Percentiles rank a stretch among this genome's conserved stretches.
Evolutionary conservation across 208 protist genomes (phyloP).

Genomic region (Phytomonas francai): DNA sequence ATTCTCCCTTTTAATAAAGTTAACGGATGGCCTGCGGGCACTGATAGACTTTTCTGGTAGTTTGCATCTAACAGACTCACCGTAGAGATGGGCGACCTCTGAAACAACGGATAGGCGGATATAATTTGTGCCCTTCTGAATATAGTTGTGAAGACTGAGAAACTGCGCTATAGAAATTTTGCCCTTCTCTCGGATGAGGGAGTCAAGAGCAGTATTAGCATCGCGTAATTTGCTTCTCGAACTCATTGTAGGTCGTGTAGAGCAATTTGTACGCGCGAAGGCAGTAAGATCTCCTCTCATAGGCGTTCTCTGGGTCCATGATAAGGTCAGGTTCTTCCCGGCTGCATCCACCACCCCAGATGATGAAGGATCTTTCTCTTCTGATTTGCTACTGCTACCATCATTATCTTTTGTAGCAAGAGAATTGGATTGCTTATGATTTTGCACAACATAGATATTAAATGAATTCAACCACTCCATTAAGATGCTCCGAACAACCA

Average conservation of each 20-base stretch:
- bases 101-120: constrained; percentile 40
- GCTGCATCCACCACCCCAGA: not conserved
- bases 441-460: constrained; percentile 12
- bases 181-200: not conserved
- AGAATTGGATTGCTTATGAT: not conserved
- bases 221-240: not conserved
- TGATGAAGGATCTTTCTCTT: not conserved
- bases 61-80: constrained; percentile 11
- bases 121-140: constrained; percentile 50
- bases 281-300: not conserved
- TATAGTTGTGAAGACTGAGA: constrained; percentile 33
- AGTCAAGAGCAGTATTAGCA: not conserved
- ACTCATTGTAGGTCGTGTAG: constrained; percentile 11
- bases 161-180: constrained; percentile 22
- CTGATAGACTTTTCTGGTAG: constrained; percentile 1
- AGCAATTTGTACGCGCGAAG: not conserved
- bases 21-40: not conserved
- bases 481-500: constrained; percentile 55
- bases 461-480: constrained; percentile 52
- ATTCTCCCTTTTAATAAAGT: not conserved
- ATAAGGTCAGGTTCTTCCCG: not conserved
- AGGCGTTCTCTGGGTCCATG: constrained; percentile 3
- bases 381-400: constrained; percentile 2
- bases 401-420: not conserved
- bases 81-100: constrained; percentile 24